Percentiles rank a stretch among this genome's conserved stretches.
These are phyloP conservation scores for Rhynchospora breviuscula DNA, from an alignment of 176 grass and related monocot species.

Conservation along the genomic window DNA sequence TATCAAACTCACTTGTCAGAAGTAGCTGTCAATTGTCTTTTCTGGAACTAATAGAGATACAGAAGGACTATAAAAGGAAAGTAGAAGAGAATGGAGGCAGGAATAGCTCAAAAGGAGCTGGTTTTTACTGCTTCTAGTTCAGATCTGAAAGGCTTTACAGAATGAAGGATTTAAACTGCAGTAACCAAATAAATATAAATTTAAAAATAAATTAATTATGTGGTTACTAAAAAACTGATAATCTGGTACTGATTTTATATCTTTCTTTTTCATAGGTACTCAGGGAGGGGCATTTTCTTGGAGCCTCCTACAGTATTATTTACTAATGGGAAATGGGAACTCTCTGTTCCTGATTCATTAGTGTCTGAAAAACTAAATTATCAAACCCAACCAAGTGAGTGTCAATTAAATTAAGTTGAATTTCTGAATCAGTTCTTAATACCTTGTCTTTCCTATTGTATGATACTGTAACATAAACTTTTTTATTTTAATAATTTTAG, in stretches of 20 bases:
- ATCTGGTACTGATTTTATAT: not conserved
- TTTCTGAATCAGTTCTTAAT: not conserved
- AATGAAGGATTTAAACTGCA: not conserved
- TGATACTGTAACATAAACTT: conserved; percentile 9
- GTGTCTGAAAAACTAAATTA: conserved; percentile 29
- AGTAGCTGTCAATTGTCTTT: not conserved
- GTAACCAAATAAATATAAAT: not conserved
- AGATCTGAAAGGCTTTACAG: not conserved
- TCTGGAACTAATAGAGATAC: not conserved
- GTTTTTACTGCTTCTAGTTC: not conserved
- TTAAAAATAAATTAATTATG: not conserved
- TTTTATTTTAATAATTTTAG: conserved; percentile 37
- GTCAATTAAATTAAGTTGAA: conserved; percentile 23
- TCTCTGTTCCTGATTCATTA: conserved; percentile 58
- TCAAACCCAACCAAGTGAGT: conserved; percentile 48
- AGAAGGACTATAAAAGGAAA: not conserved
- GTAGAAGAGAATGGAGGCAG: not conserved
- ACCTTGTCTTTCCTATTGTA: conserved; percentile 6
- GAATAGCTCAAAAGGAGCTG: not conserved
- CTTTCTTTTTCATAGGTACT: conserved; percentile 51
- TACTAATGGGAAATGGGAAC: conserved; percentile 41
- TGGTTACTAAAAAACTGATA: not conserved
- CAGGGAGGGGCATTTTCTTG: conserved; percentile 76
- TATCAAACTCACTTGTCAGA: not conserved
- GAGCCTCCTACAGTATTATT: conserved; percentile 70